phyloP scores from a whole-genome alignment of 1,139 yeast species.

The Candida dubliniensis region DNA sequence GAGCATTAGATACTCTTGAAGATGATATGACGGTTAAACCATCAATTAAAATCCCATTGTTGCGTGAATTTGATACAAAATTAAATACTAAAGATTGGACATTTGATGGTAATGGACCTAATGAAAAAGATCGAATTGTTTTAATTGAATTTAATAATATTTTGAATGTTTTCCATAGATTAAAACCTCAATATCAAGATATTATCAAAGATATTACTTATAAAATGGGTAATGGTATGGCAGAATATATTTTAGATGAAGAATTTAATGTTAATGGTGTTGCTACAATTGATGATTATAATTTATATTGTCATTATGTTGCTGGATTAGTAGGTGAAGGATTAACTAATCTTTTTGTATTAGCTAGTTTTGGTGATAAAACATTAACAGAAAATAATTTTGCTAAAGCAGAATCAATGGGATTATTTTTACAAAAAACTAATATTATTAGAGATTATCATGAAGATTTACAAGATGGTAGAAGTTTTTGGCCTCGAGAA shows the following conservation, averaged over 20 bases:
- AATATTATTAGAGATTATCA: constrained; percentile 94
- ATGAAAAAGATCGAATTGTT: constrained; percentile 80
- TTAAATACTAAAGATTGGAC: constrained; percentile 73
- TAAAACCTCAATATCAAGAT: constrained; percentile 75
- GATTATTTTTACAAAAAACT: constrained; percentile 89
- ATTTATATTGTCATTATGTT: constrained; percentile 91
- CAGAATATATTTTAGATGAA: constrained; percentile 81
- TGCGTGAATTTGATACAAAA: constrained; percentile 66
- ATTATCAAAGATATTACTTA: constrained; percentile 74
- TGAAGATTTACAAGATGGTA: constrained; percentile 88
- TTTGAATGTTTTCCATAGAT: constrained; percentile 66
- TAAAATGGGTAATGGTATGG: constrained; percentile 98
- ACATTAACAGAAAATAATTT: constrained; percentile 51
- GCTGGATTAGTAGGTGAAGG: constrained; percentile 99
- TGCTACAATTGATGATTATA: constrained; percentile 74
- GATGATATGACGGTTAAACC: constrained; percentile 91
- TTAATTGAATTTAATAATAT: constrained; percentile 73
- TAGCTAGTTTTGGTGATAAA: constrained; percentile 62
- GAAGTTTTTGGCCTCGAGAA: constrained; percentile 96
- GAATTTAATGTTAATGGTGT: constrained; percentile 80
- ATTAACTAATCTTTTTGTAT: constrained; percentile 73
- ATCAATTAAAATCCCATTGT: constrained; percentile 67
- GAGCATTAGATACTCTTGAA: constrained; percentile 95
- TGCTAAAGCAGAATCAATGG: constrained; percentile 80
- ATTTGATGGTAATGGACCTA: constrained; percentile 69